Conservation (phyloP, 2,329 filamentous ascomycete genomes). For the Microcyclosporella mali region DNA sequence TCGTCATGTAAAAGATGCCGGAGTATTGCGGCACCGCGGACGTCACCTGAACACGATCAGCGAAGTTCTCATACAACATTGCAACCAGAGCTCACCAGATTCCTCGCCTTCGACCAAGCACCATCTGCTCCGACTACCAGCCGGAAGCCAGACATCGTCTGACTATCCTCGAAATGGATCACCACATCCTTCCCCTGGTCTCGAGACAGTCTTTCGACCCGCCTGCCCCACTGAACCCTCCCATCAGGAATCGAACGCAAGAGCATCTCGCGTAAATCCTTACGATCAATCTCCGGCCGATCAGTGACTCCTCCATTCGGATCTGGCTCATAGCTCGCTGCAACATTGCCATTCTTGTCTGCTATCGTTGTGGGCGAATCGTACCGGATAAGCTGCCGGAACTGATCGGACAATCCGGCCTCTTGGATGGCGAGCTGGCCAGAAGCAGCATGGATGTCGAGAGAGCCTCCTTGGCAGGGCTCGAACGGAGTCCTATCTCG, state of each 20-base stretch:
- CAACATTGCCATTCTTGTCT: conserved; percentile 19
- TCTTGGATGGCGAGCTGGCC: conserved; percentile 28
- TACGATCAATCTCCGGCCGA: conserved; percentile 39
- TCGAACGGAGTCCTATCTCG: conserved; percentile 8
- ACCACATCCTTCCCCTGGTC: conserved; percentile 15
- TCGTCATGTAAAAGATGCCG: conserved; percentile 30
- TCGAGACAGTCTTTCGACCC: conserved; percentile 19
- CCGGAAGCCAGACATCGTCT: conserved; percentile 32
- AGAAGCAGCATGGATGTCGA: conserved; percentile 27
- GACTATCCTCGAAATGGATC: conserved; percentile 30
- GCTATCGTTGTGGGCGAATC: conserved; percentile 15
- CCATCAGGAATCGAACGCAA: conserved; percentile 31
- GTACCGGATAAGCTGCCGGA: conserved; percentile 25
- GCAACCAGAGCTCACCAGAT: conserved; percentile 23
- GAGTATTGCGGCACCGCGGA: conserved; percentile 31
- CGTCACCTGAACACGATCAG: conserved; percentile 25
- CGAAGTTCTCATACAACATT: neutral
- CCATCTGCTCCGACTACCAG: conserved; percentile 47
- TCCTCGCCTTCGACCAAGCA: conserved; percentile 38
- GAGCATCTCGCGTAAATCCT: conserved; percentile 33
- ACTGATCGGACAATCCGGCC: conserved; percentile 28
- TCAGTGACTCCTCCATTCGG: conserved; percentile 23
- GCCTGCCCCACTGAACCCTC: conserved; percentile 32
- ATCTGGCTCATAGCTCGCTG: conserved; percentile 5
- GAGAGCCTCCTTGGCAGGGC: conserved; percentile 21